A percentile compares a stretch with the other conserved stretches of the same genome.
These are phyloP conservation scores for Macrophomina pseudophaseolina DNA, from an alignment of 2,329 filamentous ascomycete species.

Conservation along the genomic window DNA sequence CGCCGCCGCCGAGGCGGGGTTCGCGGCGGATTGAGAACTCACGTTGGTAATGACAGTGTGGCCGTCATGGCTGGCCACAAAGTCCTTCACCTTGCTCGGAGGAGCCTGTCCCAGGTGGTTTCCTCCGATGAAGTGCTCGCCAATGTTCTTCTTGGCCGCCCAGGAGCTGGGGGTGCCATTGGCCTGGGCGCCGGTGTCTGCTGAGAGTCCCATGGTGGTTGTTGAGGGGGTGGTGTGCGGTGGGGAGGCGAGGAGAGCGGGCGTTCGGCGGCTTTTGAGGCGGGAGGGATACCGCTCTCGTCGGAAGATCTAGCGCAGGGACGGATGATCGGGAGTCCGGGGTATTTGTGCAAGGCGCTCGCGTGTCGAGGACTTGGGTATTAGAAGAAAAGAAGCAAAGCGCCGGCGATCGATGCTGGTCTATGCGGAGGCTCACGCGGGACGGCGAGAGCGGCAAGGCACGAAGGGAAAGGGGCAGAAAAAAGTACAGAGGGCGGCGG, in stretches of 20 bases:
- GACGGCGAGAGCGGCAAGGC: neutral
- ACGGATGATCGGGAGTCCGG: neutral
- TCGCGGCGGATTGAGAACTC: slow-evolving; percentile 46
- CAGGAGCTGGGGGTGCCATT: slow-evolving; percentile 68
- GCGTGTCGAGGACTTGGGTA: neutral
- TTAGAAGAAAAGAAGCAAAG: slow-evolving; percentile 11
- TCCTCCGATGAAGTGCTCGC: slow-evolving; percentile 95
- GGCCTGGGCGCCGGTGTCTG: slow-evolving; percentile 32
- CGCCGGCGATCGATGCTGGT: neutral
- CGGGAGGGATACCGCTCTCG: neutral
- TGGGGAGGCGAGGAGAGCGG: neutral
- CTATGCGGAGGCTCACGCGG: neutral
- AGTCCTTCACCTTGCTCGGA: slow-evolving; percentile 91
- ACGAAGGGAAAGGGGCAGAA: neutral
- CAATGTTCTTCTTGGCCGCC: slow-evolving; percentile 79
- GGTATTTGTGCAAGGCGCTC: slow-evolving; percentile 1
- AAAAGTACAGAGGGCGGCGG: neutral
- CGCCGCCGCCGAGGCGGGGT: neutral
- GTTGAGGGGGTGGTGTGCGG: neutral
- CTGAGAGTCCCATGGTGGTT: slow-evolving; percentile 18
- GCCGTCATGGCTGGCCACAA: slow-evolving; percentile 84
- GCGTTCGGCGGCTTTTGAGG: slow-evolving; percentile 6
- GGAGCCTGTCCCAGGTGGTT: slow-evolving; percentile 83
- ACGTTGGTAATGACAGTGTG: slow-evolving; percentile 99
- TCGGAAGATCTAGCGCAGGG: slow-evolving; percentile 1